These are phyloP conservation scores for Plantago ovata DNA, from an alignment of 257 asterid genomes.

Conservation along the genomic window DNA sequence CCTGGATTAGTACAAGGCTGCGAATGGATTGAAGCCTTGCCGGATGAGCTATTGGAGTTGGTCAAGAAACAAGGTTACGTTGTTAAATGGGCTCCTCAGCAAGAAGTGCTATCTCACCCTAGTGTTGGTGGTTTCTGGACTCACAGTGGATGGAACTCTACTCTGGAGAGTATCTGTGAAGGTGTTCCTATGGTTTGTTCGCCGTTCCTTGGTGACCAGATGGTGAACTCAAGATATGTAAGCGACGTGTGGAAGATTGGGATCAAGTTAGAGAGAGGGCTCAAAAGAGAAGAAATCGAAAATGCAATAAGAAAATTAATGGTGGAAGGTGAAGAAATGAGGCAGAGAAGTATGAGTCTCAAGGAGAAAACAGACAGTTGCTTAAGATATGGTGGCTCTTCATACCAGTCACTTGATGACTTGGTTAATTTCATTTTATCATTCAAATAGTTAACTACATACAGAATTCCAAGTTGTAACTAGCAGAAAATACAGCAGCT, in stretches of 20 bases:
- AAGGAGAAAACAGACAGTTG: constrained; percentile 26
- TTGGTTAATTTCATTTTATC: constrained; percentile 24
- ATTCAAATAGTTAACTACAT: not conserved
- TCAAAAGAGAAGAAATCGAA: constrained; percentile 27
- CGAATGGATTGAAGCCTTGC: constrained; percentile 25
- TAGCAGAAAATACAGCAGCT: not conserved
- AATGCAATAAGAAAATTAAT: constrained; percentile 17
- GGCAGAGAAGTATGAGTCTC: constrained; percentile 14
- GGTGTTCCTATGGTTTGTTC: constrained; percentile 42
- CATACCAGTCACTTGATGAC: constrained; percentile 19
- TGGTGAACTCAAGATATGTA: constrained; percentile 36
- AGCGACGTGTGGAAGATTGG: constrained; percentile 38
- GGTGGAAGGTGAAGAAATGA: constrained; percentile 36
- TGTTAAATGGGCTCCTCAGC: constrained; percentile 41
- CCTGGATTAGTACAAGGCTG: constrained; percentile 26
- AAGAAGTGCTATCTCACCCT: constrained; percentile 29
- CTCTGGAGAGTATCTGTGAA: constrained; percentile 32
- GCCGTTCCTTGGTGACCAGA: constrained; percentile 34
- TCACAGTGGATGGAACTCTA: constrained; percentile 37
- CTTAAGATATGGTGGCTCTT: constrained; percentile 24
- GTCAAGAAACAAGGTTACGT: constrained; percentile 24
- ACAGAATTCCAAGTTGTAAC: too few species aligned
- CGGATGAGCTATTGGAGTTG: constrained; percentile 22
- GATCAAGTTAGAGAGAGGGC: constrained; percentile 24
- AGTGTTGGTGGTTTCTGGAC: constrained; percentile 34